Conservation (phyloP, 2,329 filamentous ascomycete species). For the Diplocarpon mali region DNA sequence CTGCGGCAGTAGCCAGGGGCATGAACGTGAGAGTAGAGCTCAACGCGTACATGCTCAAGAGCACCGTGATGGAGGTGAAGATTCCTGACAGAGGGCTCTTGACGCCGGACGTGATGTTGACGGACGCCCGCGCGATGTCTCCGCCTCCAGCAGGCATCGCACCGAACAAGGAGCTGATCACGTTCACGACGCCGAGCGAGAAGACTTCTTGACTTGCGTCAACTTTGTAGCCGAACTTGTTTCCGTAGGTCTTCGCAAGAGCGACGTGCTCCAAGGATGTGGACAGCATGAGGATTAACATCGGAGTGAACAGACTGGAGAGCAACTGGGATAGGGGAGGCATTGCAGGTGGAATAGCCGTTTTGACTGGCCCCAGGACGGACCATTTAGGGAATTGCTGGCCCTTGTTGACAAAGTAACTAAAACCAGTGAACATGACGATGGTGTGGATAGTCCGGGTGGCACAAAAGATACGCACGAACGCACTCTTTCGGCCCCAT, state of each 20-base stretch:
- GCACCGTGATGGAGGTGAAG: constrained; percentile 49
- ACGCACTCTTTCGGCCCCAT: constrained; percentile 46
- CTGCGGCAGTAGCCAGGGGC: constrained; percentile 52
- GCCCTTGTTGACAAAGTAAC: constrained; percentile 48
- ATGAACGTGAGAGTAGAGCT: constrained; percentile 54
- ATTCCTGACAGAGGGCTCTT: constrained; percentile 49
- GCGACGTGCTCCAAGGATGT: constrained; percentile 47
- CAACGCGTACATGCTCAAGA: constrained; percentile 51
- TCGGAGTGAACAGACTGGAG: background rate
- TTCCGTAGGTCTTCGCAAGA: constrained; percentile 51
- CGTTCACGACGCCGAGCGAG: constrained; percentile 50
- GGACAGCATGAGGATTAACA: background rate
- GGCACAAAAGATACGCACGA: constrained; percentile 47
- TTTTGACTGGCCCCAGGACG: background rate
- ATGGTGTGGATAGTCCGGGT: constrained; percentile 50
- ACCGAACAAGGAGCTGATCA: constrained; percentile 54
- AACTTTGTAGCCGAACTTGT: constrained; percentile 50
- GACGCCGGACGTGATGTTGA: constrained; percentile 54
- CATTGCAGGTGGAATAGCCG: constrained; percentile 33
- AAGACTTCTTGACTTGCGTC: constrained; percentile 56
- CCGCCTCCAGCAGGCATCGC: constrained; percentile 53
- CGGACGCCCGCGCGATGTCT: constrained; percentile 56
- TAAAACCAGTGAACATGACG: constrained; percentile 51
- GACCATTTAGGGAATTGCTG: constrained; percentile 30
- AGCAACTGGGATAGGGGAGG: constrained; percentile 43